phyloP scores from a whole-genome alignment of 1,284 basidiomycete genomes.

The Ceratobasidium sp. region DNA sequence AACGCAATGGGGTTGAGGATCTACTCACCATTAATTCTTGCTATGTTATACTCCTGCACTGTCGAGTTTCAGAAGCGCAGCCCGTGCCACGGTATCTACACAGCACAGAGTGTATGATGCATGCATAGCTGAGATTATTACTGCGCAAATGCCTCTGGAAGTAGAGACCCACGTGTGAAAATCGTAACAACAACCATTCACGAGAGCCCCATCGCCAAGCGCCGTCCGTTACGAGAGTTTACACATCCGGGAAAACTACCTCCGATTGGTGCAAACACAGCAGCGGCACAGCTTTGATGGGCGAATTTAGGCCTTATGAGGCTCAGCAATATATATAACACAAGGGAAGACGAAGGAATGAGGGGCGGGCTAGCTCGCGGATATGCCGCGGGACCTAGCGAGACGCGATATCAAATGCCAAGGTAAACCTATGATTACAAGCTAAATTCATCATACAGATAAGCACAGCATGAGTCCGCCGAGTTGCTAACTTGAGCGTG shows the following conservation, averaged over 20 bases:
- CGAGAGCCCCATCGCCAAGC: background rate
- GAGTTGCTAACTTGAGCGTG: background rate
- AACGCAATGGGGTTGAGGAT: background rate
- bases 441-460: background rate
- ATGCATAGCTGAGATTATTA: slow-evolving; percentile 10
- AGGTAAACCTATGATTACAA: background rate
- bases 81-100: background rate
- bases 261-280: slow-evolving; percentile 21
- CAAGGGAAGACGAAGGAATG: background rate
- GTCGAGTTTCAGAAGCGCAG: background rate
- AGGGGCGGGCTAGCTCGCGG: background rate
- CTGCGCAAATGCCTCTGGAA: background rate
- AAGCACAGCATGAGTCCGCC: slow-evolving; percentile 17
- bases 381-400: slow-evolving; percentile 4
- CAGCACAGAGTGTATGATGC: slow-evolving; percentile 7
- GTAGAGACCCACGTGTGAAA: slow-evolving; percentile 12
- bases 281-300: slow-evolving; percentile 16
- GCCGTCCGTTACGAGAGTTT: slow-evolving; percentile 5
- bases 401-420: background rate
- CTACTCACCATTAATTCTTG: background rate
- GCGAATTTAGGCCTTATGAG: background rate
- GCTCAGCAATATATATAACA: background rate
- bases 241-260: slow-evolving; percentile 19
- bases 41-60: slow-evolving; percentile 8
- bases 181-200: slow-evolving; percentile 33